phyloP scores from a whole-genome alignment of 129 eudicot species.

The Kitagawia praeruptora region DNA sequence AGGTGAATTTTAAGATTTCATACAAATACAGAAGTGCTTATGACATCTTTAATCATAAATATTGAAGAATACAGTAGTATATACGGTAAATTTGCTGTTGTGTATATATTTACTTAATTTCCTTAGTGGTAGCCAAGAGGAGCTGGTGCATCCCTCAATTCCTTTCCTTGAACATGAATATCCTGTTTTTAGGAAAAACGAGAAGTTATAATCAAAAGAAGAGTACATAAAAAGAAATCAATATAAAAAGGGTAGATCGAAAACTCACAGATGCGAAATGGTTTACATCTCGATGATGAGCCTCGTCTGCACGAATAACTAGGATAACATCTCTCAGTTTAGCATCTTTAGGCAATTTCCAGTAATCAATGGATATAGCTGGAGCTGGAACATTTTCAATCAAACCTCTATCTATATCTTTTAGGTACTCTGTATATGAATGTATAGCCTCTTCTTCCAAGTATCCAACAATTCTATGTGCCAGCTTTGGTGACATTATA shows the following conservation, averaged over 20 bases:
- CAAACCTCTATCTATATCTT: constrained; percentile 72
- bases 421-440: constrained; percentile 84
- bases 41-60: too few relatives aligned
- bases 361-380: constrained; percentile 88
- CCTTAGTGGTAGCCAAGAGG: constrained; percentile 64
- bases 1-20: too few relatives aligned
- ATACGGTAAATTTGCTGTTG: not conserved
- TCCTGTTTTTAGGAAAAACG: constrained; percentile 45
- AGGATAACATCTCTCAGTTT: constrained; percentile 86
- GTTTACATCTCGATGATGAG: constrained; percentile 97
- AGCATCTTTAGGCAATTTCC: constrained; percentile 64
- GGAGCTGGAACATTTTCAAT: constrained; percentile 90
- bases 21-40: too few relatives aligned
- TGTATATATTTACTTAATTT: not conserved
- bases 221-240: not conserved
- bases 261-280: constrained; percentile 81
- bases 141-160: constrained; percentile 80
- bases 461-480: constrained; percentile 84
- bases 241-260: not conserved
- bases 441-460: constrained; percentile 96
- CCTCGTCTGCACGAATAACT: constrained; percentile 94
- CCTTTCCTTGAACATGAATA: constrained; percentile 79
- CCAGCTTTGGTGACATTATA: constrained; percentile 70
- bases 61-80: too few relatives aligned
- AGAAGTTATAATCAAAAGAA: not conserved